Base-by-base conservation (phyloP, 805 yeast species). In the Wickerhamiella kurtzmanii region DNA sequence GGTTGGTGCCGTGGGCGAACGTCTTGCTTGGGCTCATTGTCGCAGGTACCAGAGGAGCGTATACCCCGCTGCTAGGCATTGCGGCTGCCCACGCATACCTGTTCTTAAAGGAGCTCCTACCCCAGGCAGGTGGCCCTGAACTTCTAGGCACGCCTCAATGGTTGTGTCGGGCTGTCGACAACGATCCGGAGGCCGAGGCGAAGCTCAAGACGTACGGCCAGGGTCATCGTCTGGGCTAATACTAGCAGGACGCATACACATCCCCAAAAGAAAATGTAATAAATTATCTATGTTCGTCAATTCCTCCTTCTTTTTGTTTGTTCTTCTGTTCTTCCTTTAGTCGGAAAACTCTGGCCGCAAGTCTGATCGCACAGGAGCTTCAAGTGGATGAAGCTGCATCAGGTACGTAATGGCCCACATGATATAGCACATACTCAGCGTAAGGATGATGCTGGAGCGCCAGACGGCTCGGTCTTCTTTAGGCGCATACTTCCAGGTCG, bases 361-460 rank as follows among this genome's bases (percentile, higher is more conserved):
- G 60, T 88, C 95, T 1, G 94, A 77, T 58, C 96, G 77, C 63
- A 82, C 82, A 38, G 96, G 96, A 39, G 77, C 86, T 49, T 85
- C 94, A 59, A 88, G 71, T 4, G 96, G 96, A 65, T 88, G 96
- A 49, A 88, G 69, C 63, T 88, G 96, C 35, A 69, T 73, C 54
- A 87, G 70, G 61, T 86, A 87, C 5, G 96, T 87, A 58, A 87
- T 79, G 28, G 96, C 96, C 94, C 94, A 83, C 88, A 83, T 80
- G 60, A 83, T 69, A 63, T 73, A 83, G 68, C 83, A 79, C 88
- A 83, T 79, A 19, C 85, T 73, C 55, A 83, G 63, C 6, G 84
- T 73, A 52, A 83, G 69, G 44, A 79, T 76, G 37, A 64, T 79
- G 19, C 85, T 78, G 53, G 82, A 77, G 67, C 87, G 74, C 85